phyloP scores from a whole-genome alignment of 257 asterid species.

The Solanum bukasovii region DNA sequence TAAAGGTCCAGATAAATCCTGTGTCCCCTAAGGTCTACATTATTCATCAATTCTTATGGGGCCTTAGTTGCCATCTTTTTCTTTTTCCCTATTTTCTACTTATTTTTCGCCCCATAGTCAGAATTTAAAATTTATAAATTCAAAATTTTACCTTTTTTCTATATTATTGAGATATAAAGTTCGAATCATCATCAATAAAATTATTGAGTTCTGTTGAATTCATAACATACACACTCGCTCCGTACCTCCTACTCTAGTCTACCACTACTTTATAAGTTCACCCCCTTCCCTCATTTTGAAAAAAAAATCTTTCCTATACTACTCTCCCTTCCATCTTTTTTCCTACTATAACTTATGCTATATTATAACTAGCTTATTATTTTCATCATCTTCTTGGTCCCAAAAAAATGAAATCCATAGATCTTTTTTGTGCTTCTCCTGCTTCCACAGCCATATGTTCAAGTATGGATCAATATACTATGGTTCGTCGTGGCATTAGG shows the following conservation, averaged over 20 bases:
- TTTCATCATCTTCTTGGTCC: not conserved
- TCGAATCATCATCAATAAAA: too few relatives aligned
- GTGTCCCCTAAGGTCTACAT: constrained; percentile 15
- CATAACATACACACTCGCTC: rapidly evolving
- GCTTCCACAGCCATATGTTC: constrained; percentile 88
- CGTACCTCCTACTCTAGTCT: not conserved
- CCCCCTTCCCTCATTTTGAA: constrained; percentile 8
- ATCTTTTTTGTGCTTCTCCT: constrained; percentile 71
- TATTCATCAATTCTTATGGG: constrained; percentile 11
- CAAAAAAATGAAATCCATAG: constrained; percentile 53
- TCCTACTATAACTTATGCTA: not conserved
- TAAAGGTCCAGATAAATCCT: constrained; percentile 15
- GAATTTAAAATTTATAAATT: too few relatives aligned
- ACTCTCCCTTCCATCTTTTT: not conserved
- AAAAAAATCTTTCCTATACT: constrained; percentile 10
- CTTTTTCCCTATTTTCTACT: not conserved
- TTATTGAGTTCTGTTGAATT: not conserved
- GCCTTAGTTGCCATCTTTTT: not conserved
- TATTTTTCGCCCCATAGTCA: rapidly evolving
- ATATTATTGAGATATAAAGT: too few relatives aligned
- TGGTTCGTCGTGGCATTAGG: constrained; percentile 30
- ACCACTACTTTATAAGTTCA: constrained; percentile 34
- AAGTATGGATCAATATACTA: constrained; percentile 52
- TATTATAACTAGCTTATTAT: not conserved
- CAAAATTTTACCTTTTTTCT: too few relatives aligned